Base-by-base conservation (phyloP, 805 yeast species). In the Hanseniaspora jakobsenii region DNA sequence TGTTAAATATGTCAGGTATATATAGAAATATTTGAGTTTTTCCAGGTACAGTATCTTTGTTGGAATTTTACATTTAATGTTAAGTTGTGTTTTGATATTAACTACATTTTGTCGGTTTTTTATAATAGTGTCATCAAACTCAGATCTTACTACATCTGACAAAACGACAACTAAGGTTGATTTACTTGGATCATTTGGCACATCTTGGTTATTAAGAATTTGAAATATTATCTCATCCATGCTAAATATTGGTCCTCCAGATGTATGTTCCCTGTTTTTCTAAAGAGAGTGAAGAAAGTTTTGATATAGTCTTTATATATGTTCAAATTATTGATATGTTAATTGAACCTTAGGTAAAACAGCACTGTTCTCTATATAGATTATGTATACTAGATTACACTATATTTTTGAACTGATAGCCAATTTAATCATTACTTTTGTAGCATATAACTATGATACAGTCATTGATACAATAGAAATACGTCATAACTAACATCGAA, bases 31-130 rank as follows among this genome's bases (percentile, higher is more conserved):
- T 48, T 59, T 61, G 16, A 57, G 40, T 21, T 54, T 54, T 37
- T 53, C 57, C 27, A 61, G 41, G 48, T 60, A 61, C 2, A 61
- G 40, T 8, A 61, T 47, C 18, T 21, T 23, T 7, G 39, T 29
- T 82, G 31, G 16, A 1, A 29, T n/a, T 21, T 29, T 14, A 5
- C 6, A 16, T 14, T 6, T 60, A 65, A 44, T 68, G 75, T 48
- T 35, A 6, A 42, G 29, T 12, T 28, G 38, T 9, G 36, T 13
- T 21, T 31, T 32, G 5, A 42, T 14, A 18, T 21, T 30, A 22
- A 42, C 34, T 7, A 22, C 9, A 23, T 34, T 42, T 17, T 30
- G 14, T 3, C 6, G 22, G 14, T 36, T 35, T 35, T 35, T 35
- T 4, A 42, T 10, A n/a, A 32, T 21, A 12, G 6, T 18, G 3